A percentile compares a stretch with the other conserved stretches of the same genome.
Conservation (phyloP, 2,329 filamentous ascomycete genomes). For the Fusarium circinatum region DNA sequence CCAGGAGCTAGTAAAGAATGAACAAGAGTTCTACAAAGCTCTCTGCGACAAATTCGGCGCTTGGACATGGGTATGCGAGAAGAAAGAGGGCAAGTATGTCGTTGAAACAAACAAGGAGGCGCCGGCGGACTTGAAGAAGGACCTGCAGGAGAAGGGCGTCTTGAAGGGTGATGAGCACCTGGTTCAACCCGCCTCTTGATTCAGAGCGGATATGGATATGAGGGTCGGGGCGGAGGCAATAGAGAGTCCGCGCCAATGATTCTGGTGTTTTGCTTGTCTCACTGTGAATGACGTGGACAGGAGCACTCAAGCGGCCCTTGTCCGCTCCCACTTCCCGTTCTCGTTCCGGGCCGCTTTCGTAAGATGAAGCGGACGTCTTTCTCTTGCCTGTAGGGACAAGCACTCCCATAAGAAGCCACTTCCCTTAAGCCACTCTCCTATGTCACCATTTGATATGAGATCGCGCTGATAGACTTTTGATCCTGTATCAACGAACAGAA, state of each 20-base stretch:
- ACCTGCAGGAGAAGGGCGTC: not conserved
- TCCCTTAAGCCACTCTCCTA: not conserved
- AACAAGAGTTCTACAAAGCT: not conserved
- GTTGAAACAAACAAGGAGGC: not conserved
- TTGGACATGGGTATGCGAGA: not conserved
- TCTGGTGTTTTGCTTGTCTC: not conserved
- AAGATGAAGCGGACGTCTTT: too few species aligned
- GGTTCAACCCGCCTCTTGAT: not conserved
- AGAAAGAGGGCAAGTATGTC: not conserved
- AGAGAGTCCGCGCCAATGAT: fast-evolving
- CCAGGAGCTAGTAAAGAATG: not conserved
- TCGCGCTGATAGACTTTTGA: not conserved
- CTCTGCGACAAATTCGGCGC: not conserved
- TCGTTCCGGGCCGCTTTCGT: not conserved
- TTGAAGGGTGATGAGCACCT: not conserved
- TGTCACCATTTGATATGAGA: not conserved
- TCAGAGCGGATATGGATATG: too few species aligned
- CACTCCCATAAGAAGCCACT: not conserved
- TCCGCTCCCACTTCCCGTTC: not conserved
- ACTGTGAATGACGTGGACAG: too few species aligned
- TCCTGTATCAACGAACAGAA: not conserved
- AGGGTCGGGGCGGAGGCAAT: not conserved
- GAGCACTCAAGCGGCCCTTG: not conserved
- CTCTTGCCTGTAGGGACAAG: not conserved
- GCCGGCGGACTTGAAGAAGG: not conserved